Evolutionary conservation across 345 rosid genomes (phyloP).

Genomic region (Eucalyptus dawsonii): DNA sequence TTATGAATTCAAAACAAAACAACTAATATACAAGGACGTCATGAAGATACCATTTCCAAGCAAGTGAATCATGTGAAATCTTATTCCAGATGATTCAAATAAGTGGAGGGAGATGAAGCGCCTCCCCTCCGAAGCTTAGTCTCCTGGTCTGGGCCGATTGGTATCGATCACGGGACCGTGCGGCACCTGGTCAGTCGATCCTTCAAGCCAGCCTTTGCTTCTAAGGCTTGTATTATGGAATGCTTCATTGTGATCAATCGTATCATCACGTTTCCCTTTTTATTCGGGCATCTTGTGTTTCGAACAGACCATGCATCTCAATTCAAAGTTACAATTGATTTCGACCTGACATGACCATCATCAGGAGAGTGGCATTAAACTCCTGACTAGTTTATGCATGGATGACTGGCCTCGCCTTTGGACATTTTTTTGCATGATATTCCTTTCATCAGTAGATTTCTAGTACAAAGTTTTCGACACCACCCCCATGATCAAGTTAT

Average conservation of each 20-base stretch:
- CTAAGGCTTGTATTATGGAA: not conserved
- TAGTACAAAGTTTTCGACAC: not conserved
- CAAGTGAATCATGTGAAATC: not conserved
- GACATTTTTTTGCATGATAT: not conserved
- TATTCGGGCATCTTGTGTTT: too few relatives aligned
- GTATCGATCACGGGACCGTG: not conserved
- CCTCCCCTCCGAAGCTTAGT: not conserved
- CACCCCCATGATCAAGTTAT: not conserved
- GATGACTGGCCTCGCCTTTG: not conserved
- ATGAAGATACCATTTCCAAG: too few relatives aligned
- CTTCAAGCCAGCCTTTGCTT: not conserved
- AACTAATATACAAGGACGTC: not conserved
- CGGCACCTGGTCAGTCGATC: not conserved
- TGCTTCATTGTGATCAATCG: not conserved
- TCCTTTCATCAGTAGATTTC: not conserved
- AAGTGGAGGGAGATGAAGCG: not conserved
- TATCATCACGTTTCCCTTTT: not conserved
- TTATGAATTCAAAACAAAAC: too few relatives aligned
- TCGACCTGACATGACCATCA: rapidly evolving
- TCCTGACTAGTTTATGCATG: rapidly evolving
- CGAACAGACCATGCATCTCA: not conserved
- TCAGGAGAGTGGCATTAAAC: not conserved
- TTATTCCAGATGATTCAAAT: not conserved
- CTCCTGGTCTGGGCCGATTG: not conserved
- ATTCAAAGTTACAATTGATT: not conserved